Percentiles rank a stretch among this genome's conserved stretches.
Evolutionary conservation across 2,329 filamentous ascomycete genomes (phyloP).

Genomic region (Macrophomina tecta): DNA sequence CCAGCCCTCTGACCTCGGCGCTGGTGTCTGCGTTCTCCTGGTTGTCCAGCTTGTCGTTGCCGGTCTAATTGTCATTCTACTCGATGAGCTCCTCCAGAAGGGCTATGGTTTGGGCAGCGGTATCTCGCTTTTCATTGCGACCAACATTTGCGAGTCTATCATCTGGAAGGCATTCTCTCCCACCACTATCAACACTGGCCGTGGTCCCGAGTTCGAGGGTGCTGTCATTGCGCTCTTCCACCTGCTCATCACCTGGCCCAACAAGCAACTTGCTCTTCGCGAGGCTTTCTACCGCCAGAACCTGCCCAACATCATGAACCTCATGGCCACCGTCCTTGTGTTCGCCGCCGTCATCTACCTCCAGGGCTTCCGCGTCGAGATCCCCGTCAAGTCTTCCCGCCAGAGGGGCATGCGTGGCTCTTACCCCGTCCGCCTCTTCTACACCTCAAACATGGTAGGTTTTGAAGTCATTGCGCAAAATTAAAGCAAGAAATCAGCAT

Average conservation of each 20-base stretch:
- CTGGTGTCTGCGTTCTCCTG: constrained; percentile 96
- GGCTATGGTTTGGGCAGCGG: constrained; percentile 97
- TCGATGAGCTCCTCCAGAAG: constrained; percentile 99
- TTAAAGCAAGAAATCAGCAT: too few relatives aligned
- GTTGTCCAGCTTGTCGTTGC: constrained; percentile 98
- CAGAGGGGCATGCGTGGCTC: constrained; percentile 98
- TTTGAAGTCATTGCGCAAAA: not conserved
- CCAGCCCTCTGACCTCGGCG: constrained; percentile 92
- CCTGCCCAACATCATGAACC: constrained; percentile 99
- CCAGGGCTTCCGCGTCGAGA: constrained; percentile 99
- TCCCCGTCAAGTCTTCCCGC: constrained; percentile 98
- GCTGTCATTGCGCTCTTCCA: constrained; percentile 98
- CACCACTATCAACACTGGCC: constrained; percentile 98
- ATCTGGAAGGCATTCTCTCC: constrained; percentile 99
- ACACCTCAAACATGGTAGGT: constrained; percentile 92
- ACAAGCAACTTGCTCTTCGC: constrained; percentile 98
- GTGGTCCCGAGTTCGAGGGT: constrained; percentile 98
- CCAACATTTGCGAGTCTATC: constrained; percentile 99
- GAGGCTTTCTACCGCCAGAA: constrained; percentile 99
- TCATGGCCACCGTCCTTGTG: constrained; percentile 88
- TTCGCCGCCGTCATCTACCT: constrained; percentile 99
- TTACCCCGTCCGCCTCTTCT: constrained; percentile 98
- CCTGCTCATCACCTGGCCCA: constrained; percentile 96
- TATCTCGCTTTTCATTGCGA: constrained; percentile 99
- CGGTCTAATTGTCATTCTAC: constrained; percentile 97